A percentile compares a stretch with the other conserved stretches of the same genome.
Evolutionary conservation across 768 basidiomycete genomes (phyloP).

Genomic region (Podaxis pistillaris): DNA sequence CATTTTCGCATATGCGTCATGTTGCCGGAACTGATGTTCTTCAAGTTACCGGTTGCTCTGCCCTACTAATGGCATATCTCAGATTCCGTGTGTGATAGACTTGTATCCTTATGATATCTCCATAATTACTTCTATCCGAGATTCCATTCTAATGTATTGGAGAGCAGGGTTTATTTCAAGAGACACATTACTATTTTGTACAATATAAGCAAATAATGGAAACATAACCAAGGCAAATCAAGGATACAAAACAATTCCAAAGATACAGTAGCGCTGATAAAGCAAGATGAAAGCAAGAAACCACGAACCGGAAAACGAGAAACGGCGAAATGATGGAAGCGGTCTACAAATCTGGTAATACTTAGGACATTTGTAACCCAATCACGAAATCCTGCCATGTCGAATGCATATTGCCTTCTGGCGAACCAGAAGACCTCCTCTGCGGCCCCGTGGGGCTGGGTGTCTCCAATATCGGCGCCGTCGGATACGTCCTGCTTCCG

Average conservation of each 20-base stretch:
- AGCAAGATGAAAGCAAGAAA: background rate
- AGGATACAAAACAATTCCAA: background rate
- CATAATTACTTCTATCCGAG: conserved; percentile 12
- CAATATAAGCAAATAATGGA: background rate
- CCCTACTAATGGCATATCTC: conserved; percentile 84
- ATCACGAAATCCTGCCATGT: conserved; percentile 67
- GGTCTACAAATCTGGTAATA: background rate
- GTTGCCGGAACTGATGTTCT: conserved; percentile 13
- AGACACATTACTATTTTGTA: conserved; percentile 6
- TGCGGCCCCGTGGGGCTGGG: conserved; percentile 20
- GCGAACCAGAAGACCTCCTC: conserved; percentile 50
- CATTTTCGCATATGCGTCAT: background rate
- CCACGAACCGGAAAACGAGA: background rate
- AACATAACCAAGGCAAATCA: background rate
- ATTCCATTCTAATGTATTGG: background rate
- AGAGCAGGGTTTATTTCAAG: background rate
- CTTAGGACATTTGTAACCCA: conserved; percentile 32
- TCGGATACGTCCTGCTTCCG: conserved; percentile 15
- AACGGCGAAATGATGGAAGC: background rate
- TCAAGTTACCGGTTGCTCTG: conserved; percentile 83
- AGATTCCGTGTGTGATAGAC: conserved; percentile 56
- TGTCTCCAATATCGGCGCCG: conserved; percentile 13
- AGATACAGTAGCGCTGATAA: background rate
- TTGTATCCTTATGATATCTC: conserved; percentile 20
- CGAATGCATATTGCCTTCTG: conserved; percentile 59